Conservation (phyloP, 1,284 basidiomycete genomes). For the Hortiboletus rubellus region DNA sequence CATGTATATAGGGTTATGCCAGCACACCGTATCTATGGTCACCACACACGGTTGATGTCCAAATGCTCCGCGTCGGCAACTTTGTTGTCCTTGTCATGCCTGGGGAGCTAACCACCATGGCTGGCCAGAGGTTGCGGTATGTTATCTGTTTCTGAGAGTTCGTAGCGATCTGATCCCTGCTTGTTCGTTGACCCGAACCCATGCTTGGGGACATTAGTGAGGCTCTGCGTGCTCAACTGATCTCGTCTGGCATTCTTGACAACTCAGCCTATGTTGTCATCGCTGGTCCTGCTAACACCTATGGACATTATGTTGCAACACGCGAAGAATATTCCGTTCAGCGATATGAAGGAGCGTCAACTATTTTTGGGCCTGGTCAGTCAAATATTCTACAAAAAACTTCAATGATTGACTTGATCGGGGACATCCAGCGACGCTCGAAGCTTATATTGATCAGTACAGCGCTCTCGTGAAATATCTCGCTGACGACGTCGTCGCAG, state of each 20-base stretch:
- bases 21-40: conserved; percentile 75
- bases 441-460: conserved; percentile 80
- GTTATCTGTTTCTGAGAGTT: conserved; percentile 2
- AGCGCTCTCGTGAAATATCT: conserved; percentile 63
- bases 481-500: conserved; percentile 48
- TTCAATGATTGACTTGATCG: not conserved
- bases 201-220: conserved; percentile 40
- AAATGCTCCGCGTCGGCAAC: conserved; percentile 79
- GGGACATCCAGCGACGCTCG: conserved; percentile 56
- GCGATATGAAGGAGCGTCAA: conserved; percentile 82
- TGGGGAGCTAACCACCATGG: conserved; percentile 66
- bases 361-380: conserved; percentile 75
- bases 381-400: conserved; percentile 10
- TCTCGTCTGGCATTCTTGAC: conserved; percentile 61
- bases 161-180: not conserved
- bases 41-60: conserved; percentile 73
- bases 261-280: conserved; percentile 71
- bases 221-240: conserved; percentile 63
- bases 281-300: conserved; percentile 80
- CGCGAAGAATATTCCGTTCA: conserved; percentile 75
- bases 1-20: conserved; percentile 54
- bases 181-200: not conserved
- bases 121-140: conserved; percentile 57
- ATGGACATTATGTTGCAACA: conserved; percentile 75
- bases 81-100: conserved; percentile 78